Conservation (phyloP, 2,329 filamentous ascomycete species). For the Paecilomyces niveus region DNA sequence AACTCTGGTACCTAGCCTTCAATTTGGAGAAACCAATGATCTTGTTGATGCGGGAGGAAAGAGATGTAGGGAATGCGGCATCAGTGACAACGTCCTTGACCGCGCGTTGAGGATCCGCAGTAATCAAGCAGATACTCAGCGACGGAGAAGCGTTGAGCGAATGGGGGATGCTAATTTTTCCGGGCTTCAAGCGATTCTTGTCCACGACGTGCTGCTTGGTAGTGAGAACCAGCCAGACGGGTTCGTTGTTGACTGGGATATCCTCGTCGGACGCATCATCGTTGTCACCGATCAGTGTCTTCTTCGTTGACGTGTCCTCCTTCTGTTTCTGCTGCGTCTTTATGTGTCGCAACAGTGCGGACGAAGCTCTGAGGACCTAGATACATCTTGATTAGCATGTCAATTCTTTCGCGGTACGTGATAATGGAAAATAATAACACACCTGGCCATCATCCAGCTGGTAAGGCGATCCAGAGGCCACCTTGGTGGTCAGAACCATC, state of each 20-base stretch:
- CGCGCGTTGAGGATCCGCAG: constrained; percentile 70
- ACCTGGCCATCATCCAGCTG: constrained; percentile 43
- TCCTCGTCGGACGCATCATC: constrained; percentile 41
- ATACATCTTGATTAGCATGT: constrained; percentile 10
- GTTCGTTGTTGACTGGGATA: constrained; percentile 40
- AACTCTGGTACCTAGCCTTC: constrained; percentile 81
- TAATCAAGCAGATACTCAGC: constrained; percentile 76
- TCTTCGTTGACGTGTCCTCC: constrained; percentile 44
- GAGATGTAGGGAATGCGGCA: constrained; percentile 60
- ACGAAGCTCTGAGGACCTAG: constrained; percentile 53
- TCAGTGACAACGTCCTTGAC: constrained; percentile 85
- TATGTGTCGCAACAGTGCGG: constrained; percentile 53
- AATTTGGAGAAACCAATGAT: constrained; percentile 80
- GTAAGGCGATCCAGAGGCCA: constrained; percentile 38
- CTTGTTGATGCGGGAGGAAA: constrained; percentile 62
- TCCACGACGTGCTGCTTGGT: constrained; percentile 64
- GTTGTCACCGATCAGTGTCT: constrained; percentile 46
- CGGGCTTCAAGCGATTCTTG: constrained; percentile 72
- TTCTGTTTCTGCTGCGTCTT: constrained; percentile 43
- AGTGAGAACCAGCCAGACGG: constrained; percentile 55
- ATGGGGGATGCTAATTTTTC: constrained; percentile 73
- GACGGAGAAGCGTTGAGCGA: constrained; percentile 61
- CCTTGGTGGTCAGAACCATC: constrained; percentile 32
- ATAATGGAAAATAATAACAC: constrained; percentile 7
- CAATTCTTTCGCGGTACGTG: neutral